Conservation (phyloP, 345 rosid genomes). For the Rubroshorea leprosula region DNA sequence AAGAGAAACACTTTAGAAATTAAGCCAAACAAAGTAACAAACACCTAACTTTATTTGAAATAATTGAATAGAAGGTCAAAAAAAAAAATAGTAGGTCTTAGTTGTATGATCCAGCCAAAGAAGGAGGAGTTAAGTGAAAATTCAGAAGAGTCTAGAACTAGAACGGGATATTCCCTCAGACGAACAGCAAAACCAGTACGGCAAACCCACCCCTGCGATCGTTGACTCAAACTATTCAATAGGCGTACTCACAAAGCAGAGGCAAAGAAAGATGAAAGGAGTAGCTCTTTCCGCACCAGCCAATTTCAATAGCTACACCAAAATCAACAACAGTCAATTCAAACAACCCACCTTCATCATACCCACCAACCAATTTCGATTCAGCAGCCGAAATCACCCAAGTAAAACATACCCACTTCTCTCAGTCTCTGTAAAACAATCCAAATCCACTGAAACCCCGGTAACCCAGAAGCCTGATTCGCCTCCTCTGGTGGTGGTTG, state of each 20-base stretch:
- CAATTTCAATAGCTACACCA: slow-evolving; percentile 8
- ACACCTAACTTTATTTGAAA: no score
- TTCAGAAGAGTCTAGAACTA: no score
- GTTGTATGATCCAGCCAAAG: no score
- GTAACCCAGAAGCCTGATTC: slow-evolving; percentile 14
- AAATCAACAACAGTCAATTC: slow-evolving; percentile 14
- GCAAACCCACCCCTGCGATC: not conserved
- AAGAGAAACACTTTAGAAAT: no score
- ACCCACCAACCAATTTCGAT: slow-evolving; percentile 15
- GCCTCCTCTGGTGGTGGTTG: slow-evolving; percentile 76
- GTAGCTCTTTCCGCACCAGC: slow-evolving; percentile 28
- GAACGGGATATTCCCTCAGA: no score
- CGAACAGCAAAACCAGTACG: no score
- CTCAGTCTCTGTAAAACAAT: slow-evolving; percentile 29
- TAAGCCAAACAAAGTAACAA: no score
- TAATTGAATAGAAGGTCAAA: no score
- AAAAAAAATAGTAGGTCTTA: no score
- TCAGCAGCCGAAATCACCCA: not conserved
- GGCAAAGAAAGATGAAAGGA: slow-evolving; percentile 26
- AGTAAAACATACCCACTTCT: slow-evolving; percentile 25
- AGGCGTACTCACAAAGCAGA: not conserved
- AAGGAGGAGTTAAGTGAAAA: no score
- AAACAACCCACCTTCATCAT: slow-evolving; percentile 16
- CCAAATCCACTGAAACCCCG: slow-evolving; percentile 20
- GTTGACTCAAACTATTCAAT: not conserved